These are phyloP conservation scores for Annulohypoxylon maeteangense DNA, from an alignment of 495 filamentous ascomycete species.

Conservation along the genomic window DNA sequence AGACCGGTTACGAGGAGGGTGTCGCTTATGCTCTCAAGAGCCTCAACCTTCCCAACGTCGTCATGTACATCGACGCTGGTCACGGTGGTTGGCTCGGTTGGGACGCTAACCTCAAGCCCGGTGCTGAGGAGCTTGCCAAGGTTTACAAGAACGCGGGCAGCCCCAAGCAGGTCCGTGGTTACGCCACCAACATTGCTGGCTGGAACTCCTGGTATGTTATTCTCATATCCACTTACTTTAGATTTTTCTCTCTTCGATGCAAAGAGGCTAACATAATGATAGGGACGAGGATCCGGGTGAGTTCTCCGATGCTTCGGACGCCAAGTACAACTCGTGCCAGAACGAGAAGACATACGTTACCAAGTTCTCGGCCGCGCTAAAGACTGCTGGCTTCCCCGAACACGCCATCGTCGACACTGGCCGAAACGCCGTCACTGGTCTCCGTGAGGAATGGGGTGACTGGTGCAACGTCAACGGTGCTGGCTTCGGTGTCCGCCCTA, in stretches of 20 bases:
- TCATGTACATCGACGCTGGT: slow-evolving; percentile 86
- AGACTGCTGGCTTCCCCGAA: slow-evolving; percentile 70
- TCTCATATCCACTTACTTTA: background rate
- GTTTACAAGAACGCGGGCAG: slow-evolving; percentile 73
- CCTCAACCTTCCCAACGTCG: slow-evolving; percentile 79
- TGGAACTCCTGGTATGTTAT: slow-evolving; percentile 72
- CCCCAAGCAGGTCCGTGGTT: slow-evolving; percentile 74
- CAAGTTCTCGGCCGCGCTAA: slow-evolving; percentile 70
- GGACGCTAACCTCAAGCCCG: slow-evolving; percentile 78
- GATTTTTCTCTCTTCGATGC: too few relatives aligned
- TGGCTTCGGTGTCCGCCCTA: slow-evolving; percentile 78
- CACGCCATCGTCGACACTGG: slow-evolving; percentile 78
- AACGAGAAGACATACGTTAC: slow-evolving; percentile 81
- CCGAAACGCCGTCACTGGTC: slow-evolving; percentile 75
- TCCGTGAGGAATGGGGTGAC: slow-evolving; percentile 77
- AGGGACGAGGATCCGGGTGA: slow-evolving; percentile 70
- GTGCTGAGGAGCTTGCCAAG: slow-evolving; percentile 72
- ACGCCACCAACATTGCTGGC: slow-evolving; percentile 82
- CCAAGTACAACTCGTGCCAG: slow-evolving; percentile 65
- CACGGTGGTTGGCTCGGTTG: slow-evolving; percentile 87
- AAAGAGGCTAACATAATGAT: slow-evolving; percentile 54
- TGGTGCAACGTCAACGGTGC: slow-evolving; percentile 86
- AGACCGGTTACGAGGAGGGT: slow-evolving; percentile 72
- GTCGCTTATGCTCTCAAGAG: slow-evolving; percentile 76
- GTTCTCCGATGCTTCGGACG: slow-evolving; percentile 68